Evolutionary conservation across 352 stramenopile genomes (phyloP), one percentile per base, ranked within the genome.

Genomic region (Pythium coloratum): DNA sequence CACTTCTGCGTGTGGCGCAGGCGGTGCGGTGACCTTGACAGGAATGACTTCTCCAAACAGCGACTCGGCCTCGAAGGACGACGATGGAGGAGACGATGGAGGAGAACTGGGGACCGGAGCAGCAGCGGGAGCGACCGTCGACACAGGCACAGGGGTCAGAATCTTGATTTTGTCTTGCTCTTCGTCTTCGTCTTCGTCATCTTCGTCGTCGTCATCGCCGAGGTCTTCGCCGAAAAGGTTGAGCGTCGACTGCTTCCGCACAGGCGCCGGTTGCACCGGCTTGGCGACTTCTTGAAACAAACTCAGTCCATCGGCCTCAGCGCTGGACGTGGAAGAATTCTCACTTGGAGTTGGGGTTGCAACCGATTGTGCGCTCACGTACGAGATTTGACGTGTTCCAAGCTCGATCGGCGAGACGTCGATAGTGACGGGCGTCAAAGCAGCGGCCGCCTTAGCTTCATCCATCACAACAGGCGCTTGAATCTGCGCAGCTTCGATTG

Each of bases 31-130:
- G 53, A 44, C 24, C 13, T 34, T 24, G 12, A 56, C 44, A 12
- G 68, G 62, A 40, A 68, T 46, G 6, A 60, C 20, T 34, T 90
- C 81, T 1, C 82, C 81, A 68, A 91, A 91, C 36, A 89, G 75
- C 24, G 65, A 82, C 46, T 83, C 74, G 6, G 70, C 76, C 47
- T 81, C 73, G 30, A 59, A 66, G 3, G 67, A 49, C 10, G 60
- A 44, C 56, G 33, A 8, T 18, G 47, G 2, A 30, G 28, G 28
- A 30, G 28, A 38, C 6, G 59, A 81, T 72, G 30, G 71, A 75
- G 58, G 10, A 3, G 59, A 6, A 47, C 18, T 10, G 8, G 33
- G 14, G 36, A 30, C n/a, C 16, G 34, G 46, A 9, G 44, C 18
- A n/a, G 24, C 34, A n/a, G 18, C 2, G 1, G 58, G 4, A 33